Conservation (phyloP, 345 rosid species). For the Gossypium raimondii region DNA sequence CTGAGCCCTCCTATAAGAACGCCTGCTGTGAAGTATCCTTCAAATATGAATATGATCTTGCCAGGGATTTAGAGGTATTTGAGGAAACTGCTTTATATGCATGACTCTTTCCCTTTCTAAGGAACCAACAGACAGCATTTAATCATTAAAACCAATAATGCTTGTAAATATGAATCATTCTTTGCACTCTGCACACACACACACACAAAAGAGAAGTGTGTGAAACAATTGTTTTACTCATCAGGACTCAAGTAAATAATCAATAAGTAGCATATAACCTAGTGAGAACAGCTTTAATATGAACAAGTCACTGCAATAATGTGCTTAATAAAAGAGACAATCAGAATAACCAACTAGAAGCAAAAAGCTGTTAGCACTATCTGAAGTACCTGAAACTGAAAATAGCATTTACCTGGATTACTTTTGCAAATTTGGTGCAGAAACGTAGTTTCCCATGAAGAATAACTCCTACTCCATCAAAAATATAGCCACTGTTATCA, state of each 20-base stretch:
- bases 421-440: conserved; percentile 41
- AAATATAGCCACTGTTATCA: conserved; percentile 23
- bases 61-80: no score
- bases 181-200: not conserved
- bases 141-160: not conserved
- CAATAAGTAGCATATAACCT: not conserved
- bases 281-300: not conserved
- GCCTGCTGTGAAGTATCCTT: no score
- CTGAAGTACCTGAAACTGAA: not conserved
- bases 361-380: not conserved
- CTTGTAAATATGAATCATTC: not conserved
- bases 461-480: conserved; percentile 51
- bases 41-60: no score
- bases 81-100: no score
- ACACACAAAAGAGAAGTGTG: not conserved
- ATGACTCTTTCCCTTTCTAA: no score
- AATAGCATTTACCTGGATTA: conserved; percentile 43
- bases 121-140: not conserved
- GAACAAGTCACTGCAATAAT: not conserved
- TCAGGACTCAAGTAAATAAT: not conserved
- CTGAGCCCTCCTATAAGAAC: not conserved
- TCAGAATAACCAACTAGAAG: not conserved
- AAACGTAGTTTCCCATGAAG: conserved; percentile 53
- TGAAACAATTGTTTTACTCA: not conserved
- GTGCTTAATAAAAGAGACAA: not conserved